phyloP scores from a whole-genome alignment of 768 basidiomycete species.

The Tubosaeta sp. region DNA sequence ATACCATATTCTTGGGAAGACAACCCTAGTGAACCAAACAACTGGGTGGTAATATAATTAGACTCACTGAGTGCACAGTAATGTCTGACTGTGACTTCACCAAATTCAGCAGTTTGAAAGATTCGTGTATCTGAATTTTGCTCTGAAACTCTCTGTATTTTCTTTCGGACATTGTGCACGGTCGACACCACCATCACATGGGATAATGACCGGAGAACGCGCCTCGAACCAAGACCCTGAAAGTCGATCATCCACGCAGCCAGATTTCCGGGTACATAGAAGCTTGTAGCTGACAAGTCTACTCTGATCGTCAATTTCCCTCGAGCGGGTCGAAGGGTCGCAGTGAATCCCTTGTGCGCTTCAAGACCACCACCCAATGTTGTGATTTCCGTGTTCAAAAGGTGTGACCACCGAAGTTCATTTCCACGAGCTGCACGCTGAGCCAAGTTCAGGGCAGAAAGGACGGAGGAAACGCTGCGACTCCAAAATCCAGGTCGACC shows the following conservation, averaged over 20 bases:
- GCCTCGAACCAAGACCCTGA: not conserved
- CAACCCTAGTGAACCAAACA: not conserved
- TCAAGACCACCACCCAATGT: not conserved
- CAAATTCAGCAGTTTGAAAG: not conserved
- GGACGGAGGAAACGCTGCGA: not conserved
- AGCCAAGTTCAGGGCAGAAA: not conserved
- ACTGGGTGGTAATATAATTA: not conserved
- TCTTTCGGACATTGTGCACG: not conserved
- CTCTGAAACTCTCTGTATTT: not conserved
- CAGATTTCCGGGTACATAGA: not conserved
- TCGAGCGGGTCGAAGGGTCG: not conserved
- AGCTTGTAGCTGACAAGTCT: not conserved
- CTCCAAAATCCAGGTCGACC: not conserved
- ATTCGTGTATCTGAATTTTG: not conserved
- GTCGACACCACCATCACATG: not conserved
- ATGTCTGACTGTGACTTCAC: not conserved
- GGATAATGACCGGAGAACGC: not conserved
- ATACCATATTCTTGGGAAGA: not conserved
- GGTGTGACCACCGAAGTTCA: not conserved
- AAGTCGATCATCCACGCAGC: not conserved
- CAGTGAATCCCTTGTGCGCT: not conserved
- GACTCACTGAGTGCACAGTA: not conserved
- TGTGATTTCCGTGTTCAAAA: not conserved
- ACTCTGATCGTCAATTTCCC: not conserved
- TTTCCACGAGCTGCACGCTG: not conserved